A percentile compares a stretch with the other conserved stretches of the same genome.
Conservation (phyloP, 257 asterid species). For the Solanum verrucosum region DNA sequence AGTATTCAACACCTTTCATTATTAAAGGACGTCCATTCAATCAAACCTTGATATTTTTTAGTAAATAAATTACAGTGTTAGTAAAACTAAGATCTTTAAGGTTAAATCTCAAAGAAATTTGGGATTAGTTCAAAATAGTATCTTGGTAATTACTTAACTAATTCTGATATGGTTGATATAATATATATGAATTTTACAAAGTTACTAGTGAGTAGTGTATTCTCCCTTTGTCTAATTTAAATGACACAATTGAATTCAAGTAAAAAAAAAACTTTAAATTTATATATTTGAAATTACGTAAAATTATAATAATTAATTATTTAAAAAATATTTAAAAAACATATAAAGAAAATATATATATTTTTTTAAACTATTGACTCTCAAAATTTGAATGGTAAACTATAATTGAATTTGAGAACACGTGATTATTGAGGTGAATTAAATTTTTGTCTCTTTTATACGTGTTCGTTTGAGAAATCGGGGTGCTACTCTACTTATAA, state of each 20-base stretch:
- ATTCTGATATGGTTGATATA: not conserved
- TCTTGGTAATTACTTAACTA: not conserved
- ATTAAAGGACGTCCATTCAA: not conserved
- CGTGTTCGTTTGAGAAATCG: not conserved
- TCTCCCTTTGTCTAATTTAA: not conserved
- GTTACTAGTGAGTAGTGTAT: not conserved
- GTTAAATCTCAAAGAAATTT: not conserved
- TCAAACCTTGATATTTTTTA: not conserved
- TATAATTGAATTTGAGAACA: conserved; percentile 4
- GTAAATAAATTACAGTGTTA: not conserved
- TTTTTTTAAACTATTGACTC: not conserved
- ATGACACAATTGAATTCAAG: too few relatives aligned
- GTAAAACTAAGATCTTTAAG: not conserved
- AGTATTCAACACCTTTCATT: not conserved
- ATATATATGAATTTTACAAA: not conserved
- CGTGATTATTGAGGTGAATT: conserved; percentile 24
- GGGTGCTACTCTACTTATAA: not conserved
- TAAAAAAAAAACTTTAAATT: too few relatives aligned
- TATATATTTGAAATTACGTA: too few relatives aligned
- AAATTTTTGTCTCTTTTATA: not conserved
- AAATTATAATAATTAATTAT: too few relatives aligned
- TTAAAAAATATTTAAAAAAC: not conserved
- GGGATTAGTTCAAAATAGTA: not conserved
- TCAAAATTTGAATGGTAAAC: too few relatives aligned
- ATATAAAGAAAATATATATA: too few relatives aligned